Base-by-base conservation (phyloP, 345 rosid species). In the Salix purpurea region DNA sequence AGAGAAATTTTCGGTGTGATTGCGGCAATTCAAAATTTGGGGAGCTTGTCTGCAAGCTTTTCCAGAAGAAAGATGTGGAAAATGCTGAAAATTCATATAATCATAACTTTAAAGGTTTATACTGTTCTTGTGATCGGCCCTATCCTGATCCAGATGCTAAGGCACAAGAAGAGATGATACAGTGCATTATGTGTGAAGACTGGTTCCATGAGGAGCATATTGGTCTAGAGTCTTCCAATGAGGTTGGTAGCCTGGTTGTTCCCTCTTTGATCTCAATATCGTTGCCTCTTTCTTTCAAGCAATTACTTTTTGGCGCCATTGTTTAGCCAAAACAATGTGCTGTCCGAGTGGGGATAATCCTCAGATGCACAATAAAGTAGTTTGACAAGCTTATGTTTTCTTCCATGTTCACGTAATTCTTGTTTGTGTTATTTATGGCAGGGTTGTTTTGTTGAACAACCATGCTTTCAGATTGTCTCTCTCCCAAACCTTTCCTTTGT, bases 201-300 rank as follows among this genome's bases (percentile, higher is more conserved):
- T 93, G 98, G 99, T 91, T 92, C 84, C 98, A 96, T n/a, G 99
- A 91, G 83, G 94, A 90, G 84, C 98, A 96, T 86, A 80, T 96
- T 62, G 89, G 92, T 78, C 87, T 90, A 4, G 88, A 79, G 66
- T 65, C 92, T 68, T 81, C 94, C 21, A 85, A 84, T 72, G 83
- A 85, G 92, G 97, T 90, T 73, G 46, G 88, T 84, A 60, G 39
- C 74, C 71, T 71, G 70, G 18, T 34, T 77, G 44, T 71, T 70
- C 36, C 39, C 9, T 66, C 66, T 62, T 21, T 0, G 26, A 48
- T n/a, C 26, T 79, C 21, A 36, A 54, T 71, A 12, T 24, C 56
- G 56, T 64, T 60, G 23, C 72, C 3, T 66, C 40, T 15, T 68
- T 67, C 21, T 73, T 74, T 4, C 23, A 4, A 21, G 10, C 39